phyloP scores from a whole-genome alignment of 352 stramenopile genomes.

The Saprolegnia diclina region DNA sequence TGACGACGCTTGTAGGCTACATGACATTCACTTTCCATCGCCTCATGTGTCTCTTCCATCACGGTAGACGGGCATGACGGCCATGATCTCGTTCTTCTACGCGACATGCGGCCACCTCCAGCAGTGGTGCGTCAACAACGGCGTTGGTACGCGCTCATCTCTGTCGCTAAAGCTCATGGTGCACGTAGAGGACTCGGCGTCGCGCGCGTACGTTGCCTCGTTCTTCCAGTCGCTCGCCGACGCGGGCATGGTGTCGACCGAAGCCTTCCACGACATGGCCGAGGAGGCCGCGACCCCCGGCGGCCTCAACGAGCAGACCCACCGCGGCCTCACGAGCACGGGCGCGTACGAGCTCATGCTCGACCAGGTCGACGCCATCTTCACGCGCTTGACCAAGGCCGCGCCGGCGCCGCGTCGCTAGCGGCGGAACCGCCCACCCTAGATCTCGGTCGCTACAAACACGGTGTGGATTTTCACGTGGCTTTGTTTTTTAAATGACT shows the following conservation, averaged over 20 bases:
- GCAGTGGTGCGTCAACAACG: conserved; percentile 82
- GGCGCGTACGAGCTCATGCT: conserved; percentile 75
- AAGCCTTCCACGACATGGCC: conserved; percentile 78
- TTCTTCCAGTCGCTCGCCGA: conserved; percentile 80
- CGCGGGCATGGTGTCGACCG: conserved; percentile 58
- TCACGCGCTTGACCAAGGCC: conserved; percentile 64
- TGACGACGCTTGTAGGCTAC: conserved; percentile 60
- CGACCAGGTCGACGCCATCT: conserved; percentile 78
- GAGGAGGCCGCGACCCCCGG: conserved; percentile 74
- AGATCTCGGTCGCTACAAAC: not conserved
- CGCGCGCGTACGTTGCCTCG: conserved; percentile 71
- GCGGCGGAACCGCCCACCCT: not conserved
- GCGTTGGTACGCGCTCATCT: conserved; percentile 51
- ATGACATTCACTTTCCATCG: not conserved
- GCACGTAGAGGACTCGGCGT: conserved; percentile 48
- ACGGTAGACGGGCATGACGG: conserved; percentile 68
- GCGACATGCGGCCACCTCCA: conserved; percentile 75
- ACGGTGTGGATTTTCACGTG: conserved; percentile 3
- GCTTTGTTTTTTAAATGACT: not conserved
- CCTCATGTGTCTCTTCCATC: not conserved
- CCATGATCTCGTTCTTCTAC: conserved; percentile 84
- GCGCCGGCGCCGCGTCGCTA: conserved; percentile 49
- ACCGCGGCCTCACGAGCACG: conserved; percentile 54
- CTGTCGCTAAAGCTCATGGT: not conserved
- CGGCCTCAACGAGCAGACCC: conserved; percentile 80